These are phyloP conservation scores for Eleusine indica DNA, from an alignment of 176 grass and related monocot species.

Conservation along the genomic window DNA sequence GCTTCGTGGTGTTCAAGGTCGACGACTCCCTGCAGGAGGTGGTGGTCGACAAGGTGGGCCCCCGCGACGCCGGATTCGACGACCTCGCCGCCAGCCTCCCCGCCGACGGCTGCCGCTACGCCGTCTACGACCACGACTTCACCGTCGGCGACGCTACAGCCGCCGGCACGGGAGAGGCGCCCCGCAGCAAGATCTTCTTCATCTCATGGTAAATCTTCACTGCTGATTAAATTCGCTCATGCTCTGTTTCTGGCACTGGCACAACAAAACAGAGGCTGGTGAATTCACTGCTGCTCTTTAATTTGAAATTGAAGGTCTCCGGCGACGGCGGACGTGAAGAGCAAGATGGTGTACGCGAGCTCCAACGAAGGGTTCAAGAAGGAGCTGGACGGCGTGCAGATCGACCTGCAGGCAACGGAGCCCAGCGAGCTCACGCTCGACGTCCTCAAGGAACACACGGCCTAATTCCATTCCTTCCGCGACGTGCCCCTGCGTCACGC, in stretches of 20 bases:
- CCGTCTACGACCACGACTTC: slow-evolving; percentile 67
- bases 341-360: slow-evolving; percentile 70
- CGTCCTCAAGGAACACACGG: slow-evolving; percentile 35
- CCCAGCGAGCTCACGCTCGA: slow-evolving; percentile 51
- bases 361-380: slow-evolving; percentile 57
- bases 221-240: background rate
- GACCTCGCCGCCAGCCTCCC: slow-evolving; percentile 53
- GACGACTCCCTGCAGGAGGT: slow-evolving; percentile 51
- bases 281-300: background rate
- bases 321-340: slow-evolving; percentile 49
- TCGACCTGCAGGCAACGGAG: slow-evolving; percentile 60
- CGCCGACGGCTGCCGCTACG: slow-evolving; percentile 62
- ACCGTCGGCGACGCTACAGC: slow-evolving; percentile 46
- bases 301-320: slow-evolving; percentile 27
- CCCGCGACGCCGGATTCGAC: slow-evolving; percentile 32
- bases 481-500: no score
- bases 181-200: slow-evolving; percentile 62
- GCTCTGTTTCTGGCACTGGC: no score
- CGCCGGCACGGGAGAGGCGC: background rate
- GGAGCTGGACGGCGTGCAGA: slow-evolving; percentile 63
- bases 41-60: slow-evolving; percentile 56
- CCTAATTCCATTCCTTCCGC: background rate
- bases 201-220: slow-evolving; percentile 31
- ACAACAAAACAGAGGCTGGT: background rate
- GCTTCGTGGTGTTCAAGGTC: slow-evolving; percentile 64